Conservation (phyloP, 768 basidiomycete genomes). For the Daedaleopsis nitida region DNA sequence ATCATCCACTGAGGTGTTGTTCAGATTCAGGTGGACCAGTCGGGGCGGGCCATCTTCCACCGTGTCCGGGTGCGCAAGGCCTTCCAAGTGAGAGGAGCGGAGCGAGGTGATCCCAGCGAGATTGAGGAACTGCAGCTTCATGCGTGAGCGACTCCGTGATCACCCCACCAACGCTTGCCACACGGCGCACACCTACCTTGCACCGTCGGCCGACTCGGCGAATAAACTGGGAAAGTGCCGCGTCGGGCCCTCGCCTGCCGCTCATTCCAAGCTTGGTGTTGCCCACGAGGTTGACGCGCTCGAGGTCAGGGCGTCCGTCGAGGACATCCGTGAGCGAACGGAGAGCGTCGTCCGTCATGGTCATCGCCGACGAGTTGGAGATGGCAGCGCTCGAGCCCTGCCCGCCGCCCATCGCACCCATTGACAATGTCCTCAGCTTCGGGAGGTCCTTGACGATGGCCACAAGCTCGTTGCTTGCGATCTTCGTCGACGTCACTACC, state of each 20-base stretch:
- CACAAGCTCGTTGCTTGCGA: conserved; percentile 44
- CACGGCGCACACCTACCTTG: conserved; percentile 43
- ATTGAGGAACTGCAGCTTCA: conserved; percentile 47
- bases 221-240: conserved; percentile 49
- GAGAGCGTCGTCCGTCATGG: conserved; percentile 55
- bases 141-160: not conserved
- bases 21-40: conserved; percentile 54
- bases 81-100: conserved; percentile 51
- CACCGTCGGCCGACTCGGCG: conserved; percentile 57
- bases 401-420: conserved; percentile 60
- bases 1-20: conserved; percentile 65
- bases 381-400: conserved; percentile 46
- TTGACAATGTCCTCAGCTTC: conserved; percentile 47
- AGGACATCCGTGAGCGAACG: conserved; percentile 44
- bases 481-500: conserved; percentile 58
- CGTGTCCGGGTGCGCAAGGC: conserved; percentile 42
- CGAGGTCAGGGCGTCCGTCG: conserved; percentile 39
- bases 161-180: not conserved
- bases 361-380: conserved; percentile 51
- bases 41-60: conserved; percentile 35
- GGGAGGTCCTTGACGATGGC: conserved; percentile 41
- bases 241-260: conserved; percentile 30
- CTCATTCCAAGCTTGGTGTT: conserved; percentile 60
- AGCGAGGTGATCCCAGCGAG: conserved; percentile 54
- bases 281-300: conserved; percentile 61